These are phyloP conservation scores for Daldinia sp. DNA, from an alignment of 2,329 filamentous ascomycete genomes.

Conservation along the genomic window DNA sequence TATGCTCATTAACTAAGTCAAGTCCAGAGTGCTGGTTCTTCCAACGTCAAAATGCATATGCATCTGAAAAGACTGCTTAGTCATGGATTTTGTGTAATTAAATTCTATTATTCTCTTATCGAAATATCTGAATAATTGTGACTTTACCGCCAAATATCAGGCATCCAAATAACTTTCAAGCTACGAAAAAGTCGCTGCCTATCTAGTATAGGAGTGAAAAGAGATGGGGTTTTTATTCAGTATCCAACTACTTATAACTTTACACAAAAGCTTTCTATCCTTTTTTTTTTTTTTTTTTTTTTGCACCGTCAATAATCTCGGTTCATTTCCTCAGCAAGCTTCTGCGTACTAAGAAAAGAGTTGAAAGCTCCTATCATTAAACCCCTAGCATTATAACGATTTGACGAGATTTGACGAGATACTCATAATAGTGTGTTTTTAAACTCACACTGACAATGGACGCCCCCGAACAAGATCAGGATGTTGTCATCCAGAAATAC, in stretches of 20 bases:
- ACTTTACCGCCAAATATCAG: conserved; percentile 14
- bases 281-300: too few relatives aligned
- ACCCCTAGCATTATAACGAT: background rate
- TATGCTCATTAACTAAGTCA: background rate
- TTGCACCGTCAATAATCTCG: background rate
- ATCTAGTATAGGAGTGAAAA: background rate
- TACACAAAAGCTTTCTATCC: background rate
- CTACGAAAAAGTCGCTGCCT: conserved; percentile 19
- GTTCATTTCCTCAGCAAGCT: background rate
- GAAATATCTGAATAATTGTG: conserved; percentile 4
- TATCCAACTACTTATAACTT: background rate
- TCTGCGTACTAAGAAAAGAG: background rate
- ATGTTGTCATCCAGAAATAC: conserved; percentile 71
- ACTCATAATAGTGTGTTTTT: background rate
- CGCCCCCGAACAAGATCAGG: conserved; percentile 68
- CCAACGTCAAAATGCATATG: background rate
- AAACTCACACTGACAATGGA: conserved; percentile 62
- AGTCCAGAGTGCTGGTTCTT: background rate
- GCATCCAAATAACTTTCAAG: conserved; percentile 14
- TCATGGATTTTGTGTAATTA: conserved; percentile 13
- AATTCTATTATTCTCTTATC: background rate
- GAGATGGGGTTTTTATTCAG: too few relatives aligned
- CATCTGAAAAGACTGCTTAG: conserved; percentile 1
- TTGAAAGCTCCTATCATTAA: background rate
- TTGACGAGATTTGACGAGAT: background rate